These are phyloP conservation scores for Penicillium salamii DNA, from an alignment of 495 filamentous ascomycete genomes.

Conservation along the genomic window DNA sequence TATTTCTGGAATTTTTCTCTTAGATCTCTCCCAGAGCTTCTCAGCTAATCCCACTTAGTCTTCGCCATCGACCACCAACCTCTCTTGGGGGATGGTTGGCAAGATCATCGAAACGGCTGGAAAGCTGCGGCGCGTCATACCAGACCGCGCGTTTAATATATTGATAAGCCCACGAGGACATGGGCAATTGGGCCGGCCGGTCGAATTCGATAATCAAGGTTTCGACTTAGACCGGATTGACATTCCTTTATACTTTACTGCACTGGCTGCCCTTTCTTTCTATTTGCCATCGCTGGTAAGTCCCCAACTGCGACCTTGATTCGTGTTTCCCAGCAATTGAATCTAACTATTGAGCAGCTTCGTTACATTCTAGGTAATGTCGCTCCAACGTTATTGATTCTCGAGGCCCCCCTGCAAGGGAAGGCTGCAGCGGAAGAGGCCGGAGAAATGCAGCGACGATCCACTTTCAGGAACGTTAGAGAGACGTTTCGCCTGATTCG, in stretches of 20 bases:
- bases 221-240: no score
- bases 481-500: not conserved
- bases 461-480: not conserved
- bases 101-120: no score
- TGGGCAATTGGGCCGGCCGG: not conserved
- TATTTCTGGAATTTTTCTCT: no score
- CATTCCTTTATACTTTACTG: not conserved
- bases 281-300: not conserved
- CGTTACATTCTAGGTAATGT: conserved; percentile 1
- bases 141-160: not conserved
- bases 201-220: not conserved
- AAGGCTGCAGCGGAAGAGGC: not conserved
- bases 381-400: not conserved
- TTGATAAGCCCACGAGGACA: not conserved
- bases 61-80: no score
- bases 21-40: no score
- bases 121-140: no score
- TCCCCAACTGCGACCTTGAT: no score
- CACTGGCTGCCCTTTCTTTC: not conserved
- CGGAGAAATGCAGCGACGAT: not conserved
- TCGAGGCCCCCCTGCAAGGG: not conserved
- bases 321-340: not conserved
- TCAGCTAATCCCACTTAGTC: no score
- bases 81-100: no score
- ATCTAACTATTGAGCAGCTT: not conserved